phyloP scores from a whole-genome alignment of 257 asterid genomes.

The Solanum arcanum region DNA sequence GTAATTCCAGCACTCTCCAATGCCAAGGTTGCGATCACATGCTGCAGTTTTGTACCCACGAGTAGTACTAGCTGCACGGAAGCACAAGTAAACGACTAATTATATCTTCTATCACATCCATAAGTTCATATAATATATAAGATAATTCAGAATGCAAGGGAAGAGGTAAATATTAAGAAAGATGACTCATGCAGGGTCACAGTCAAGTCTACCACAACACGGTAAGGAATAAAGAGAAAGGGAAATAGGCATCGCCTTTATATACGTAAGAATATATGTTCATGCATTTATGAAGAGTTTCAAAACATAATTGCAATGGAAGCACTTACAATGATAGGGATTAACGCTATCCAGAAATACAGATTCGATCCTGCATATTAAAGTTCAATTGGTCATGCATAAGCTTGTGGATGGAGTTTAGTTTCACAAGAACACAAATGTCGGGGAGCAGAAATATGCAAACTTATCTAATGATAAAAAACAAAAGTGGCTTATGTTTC shows the following conservation, averaged over 20 bases:
- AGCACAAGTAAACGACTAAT: background rate
- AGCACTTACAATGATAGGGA: conserved; percentile 73
- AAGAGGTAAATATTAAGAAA: background rate
- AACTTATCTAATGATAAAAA: background rate
- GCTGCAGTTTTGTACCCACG: conserved; percentile 90
- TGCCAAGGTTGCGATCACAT: conserved; percentile 89
- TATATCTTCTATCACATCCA: background rate
- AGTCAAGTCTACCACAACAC: background rate
- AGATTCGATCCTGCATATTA: conserved; percentile 84
- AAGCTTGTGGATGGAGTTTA: background rate
- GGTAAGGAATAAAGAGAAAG: background rate
- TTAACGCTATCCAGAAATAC: conserved; percentile 95
- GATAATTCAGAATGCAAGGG: background rate
- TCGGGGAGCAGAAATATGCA: background rate
- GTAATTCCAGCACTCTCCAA: conserved; percentile 84
- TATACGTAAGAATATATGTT: background rate
- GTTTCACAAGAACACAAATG: background rate
- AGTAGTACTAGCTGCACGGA: conserved; percentile 73
- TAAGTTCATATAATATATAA: background rate
- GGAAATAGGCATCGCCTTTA: background rate
- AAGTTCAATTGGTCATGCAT: conserved; percentile 3
- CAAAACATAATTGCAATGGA: background rate
- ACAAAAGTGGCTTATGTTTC: background rate
- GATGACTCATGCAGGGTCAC: background rate
- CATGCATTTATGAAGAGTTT: background rate